Conservation (phyloP, 106 monocot genomes). For the Allium cepa region DNA sequence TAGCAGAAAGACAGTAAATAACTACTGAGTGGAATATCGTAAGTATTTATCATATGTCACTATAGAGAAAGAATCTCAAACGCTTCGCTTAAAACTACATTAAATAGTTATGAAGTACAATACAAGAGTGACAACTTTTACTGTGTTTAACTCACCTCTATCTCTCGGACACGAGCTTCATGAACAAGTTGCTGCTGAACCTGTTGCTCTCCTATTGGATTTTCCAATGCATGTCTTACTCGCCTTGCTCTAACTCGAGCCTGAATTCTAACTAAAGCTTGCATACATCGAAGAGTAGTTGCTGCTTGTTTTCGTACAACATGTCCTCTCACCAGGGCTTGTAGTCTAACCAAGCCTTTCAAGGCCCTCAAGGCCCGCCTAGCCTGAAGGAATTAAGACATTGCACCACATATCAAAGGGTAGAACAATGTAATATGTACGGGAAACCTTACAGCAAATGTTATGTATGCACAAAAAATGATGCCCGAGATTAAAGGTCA, state of each 20-base stretch:
- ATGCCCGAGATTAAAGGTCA: no score
- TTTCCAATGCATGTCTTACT: conserved; percentile 78
- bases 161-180: conserved; percentile 56
- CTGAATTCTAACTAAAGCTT: conserved; percentile 88
- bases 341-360: conserved; percentile 92
- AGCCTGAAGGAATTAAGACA: conserved; percentile 40
- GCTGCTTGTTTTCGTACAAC: conserved; percentile 93
- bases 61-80: no score
- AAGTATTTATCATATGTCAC: no score
- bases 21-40: no score
- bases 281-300: conserved; percentile 85
- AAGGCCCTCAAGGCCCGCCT: conserved; percentile 83
- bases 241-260: conserved; percentile 92
- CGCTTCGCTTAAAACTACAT: no score
- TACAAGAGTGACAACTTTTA: no score
- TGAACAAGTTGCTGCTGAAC: conserved; percentile 32
- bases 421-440: no score
- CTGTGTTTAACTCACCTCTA: conserved; percentile 40
- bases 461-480: no score
- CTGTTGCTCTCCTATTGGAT: conserved; percentile 53
- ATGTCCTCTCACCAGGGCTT: conserved; percentile 96
- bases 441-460: no score
- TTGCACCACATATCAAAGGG: background rate
- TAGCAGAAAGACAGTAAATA: no score
- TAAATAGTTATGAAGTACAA: no score